Evolutionary conservation across 2,329 filamentous ascomycete genomes (phyloP).

Genomic region (Trichoderma sp.): DNA sequence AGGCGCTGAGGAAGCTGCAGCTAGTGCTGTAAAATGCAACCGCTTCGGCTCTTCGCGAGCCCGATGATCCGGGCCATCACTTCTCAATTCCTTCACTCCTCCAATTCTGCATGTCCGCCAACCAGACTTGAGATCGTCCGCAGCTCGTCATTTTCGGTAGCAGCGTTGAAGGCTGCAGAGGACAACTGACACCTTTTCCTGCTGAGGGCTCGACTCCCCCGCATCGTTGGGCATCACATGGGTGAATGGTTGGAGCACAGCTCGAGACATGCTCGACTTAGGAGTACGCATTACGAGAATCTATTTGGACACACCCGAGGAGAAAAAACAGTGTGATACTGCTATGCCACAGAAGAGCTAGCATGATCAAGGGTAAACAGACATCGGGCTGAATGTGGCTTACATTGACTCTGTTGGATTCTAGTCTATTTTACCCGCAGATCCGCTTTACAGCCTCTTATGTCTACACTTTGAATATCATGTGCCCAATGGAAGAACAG

Average conservation of each 20-base stretch:
- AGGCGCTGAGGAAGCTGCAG: not conserved
- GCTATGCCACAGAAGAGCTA: not conserved
- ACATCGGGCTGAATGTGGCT: not conserved
- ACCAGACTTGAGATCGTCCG: not conserved
- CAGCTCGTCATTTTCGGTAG: not conserved
- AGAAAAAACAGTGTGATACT: not conserved
- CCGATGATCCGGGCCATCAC: constrained; percentile 1
- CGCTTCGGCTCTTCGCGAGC: constrained; percentile 2
- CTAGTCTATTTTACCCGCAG: not conserved
- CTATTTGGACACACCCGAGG: not conserved
- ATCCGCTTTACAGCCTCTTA: not conserved
- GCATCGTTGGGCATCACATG: constrained; percentile 14
- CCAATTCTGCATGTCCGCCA: not conserved
- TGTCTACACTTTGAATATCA: not conserved
- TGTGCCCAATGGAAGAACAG: not conserved
- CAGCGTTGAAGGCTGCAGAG: not conserved
- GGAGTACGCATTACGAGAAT: not conserved
- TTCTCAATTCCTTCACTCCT: not conserved
- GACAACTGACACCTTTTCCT: not conserved
- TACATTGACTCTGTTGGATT: not conserved
- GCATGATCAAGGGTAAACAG: not conserved
- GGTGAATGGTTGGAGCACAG: not conserved
- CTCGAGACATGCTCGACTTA: constrained; percentile 4
- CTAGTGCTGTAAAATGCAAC: constrained; percentile 6
- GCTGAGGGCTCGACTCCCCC: constrained; percentile 8